phyloP scores from a whole-genome alignment of 23 red algal species.

The Agarophyton chilense region DNA sequence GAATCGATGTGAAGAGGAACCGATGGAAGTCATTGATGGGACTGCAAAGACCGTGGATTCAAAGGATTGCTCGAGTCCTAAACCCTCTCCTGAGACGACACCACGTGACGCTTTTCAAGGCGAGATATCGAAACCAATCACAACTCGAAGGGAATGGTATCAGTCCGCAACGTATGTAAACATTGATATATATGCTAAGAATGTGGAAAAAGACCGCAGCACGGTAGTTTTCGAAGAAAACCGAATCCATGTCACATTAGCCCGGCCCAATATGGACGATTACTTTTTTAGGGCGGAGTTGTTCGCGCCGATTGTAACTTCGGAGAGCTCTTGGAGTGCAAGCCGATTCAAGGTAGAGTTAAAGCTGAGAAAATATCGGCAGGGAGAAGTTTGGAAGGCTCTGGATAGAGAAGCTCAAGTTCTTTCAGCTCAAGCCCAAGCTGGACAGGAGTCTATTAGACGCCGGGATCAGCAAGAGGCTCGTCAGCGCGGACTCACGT shows the following conservation, averaged over 20 bases:
- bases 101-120: not conserved
- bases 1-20: conserved; percentile 17
- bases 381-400: conserved; percentile 65
- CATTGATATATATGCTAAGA: conserved; percentile 74
- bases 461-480: conserved; percentile 35
- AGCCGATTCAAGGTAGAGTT: conserved; percentile 82
- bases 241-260: conserved; percentile 12
- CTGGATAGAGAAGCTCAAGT: conserved; percentile 49
- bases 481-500: conserved; percentile 33
- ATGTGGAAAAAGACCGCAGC: conserved; percentile 48
- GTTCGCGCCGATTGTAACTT: conserved; percentile 16
- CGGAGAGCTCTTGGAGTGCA: conserved; percentile 47
- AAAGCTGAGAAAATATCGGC: conserved; percentile 52
- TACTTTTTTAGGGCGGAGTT: conserved; percentile 39
- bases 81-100: not conserved
- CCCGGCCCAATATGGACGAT: conserved; percentile 25
- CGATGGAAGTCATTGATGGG: conserved; percentile 45
- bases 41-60: not conserved
- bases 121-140: not conserved
- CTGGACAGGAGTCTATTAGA: conserved; percentile 32
- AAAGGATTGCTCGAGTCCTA: not conserved
- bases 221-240: conserved; percentile 29
- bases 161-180: conserved; percentile 59
- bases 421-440: conserved; percentile 34
- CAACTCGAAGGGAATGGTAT: conserved; percentile 63